Evolutionary conservation across 768 basidiomycete species (phyloP).

Genomic region (Lactarius psammicola): DNA sequence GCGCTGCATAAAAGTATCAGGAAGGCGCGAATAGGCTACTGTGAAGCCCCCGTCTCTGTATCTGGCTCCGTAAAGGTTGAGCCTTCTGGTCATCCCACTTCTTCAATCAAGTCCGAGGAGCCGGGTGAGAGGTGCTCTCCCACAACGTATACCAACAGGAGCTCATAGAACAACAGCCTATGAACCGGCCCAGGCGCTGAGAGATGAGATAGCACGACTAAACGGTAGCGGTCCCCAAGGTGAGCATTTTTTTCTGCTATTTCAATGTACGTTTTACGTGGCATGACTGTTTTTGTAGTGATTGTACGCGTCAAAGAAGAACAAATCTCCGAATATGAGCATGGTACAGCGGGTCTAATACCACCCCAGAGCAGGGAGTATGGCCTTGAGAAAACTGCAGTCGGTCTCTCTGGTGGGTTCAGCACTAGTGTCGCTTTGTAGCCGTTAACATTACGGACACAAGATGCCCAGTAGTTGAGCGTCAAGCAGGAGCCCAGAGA

Average conservation of each 20-base stretch:
- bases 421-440: not conserved
- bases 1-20: not conserved
- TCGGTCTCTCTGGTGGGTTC: not conserved
- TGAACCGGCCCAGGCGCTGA: constrained; percentile 18
- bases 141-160: not conserved
- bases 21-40: not conserved
- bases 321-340: not conserved
- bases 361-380: not conserved
- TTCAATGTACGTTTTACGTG: not conserved
- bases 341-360: too few relatives aligned
- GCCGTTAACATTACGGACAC: not conserved
- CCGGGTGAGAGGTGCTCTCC: constrained; percentile 6
- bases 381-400: not conserved
- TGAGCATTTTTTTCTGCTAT: not conserved
- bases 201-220: constrained; percentile 22
- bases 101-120: constrained; percentile 9
- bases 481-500: constrained; percentile 18
- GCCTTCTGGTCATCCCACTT: not conserved
- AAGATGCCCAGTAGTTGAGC: not conserved
- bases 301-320: constrained; percentile 17
- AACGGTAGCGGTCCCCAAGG: constrained; percentile 4
- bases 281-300: constrained; percentile 2
- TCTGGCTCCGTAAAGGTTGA: constrained; percentile 4
- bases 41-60: not conserved
- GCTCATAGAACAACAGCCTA: constrained; percentile 12